Base-by-base conservation (phyloP, 495 filamentous ascomycete species). In the Penicillium mononematosum region DNA sequence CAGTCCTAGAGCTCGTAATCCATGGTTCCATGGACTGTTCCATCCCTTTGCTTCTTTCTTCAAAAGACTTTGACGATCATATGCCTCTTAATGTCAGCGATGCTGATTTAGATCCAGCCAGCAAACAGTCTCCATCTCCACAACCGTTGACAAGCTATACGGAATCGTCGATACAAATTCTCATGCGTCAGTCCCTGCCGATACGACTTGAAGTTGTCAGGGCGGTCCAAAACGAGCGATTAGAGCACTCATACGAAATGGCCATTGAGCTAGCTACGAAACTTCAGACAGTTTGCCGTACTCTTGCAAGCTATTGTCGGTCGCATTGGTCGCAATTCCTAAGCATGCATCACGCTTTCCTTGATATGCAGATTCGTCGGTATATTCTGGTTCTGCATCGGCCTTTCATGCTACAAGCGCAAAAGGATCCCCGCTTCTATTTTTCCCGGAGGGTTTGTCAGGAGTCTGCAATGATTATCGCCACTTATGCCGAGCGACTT, bases 401-500 rank as follows among this genome's bases (percentile, higher is more conserved):
- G n/a, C 41, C 41, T 43, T 43, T 43, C 41, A 43, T 43, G 41
- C 41, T 43, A 43, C 41, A 43, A 43, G 41, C 41, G 41, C 41
- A 43, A 43, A 43, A 43, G 41, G 41, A 43, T 43, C 41, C 41
- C 41, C 41, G 41, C n/a, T 43, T 43, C 41, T 43, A 43, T 43
- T 43, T 43, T 43, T 43, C 41, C 41, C 41, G 41, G 41, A 43
- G 17, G 41, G 41, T 43, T 43, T 43, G 41, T 43, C 41, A 43
- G 17, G 41, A 43, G 41, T 43, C 41, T 43, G 41, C 41, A 43
- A 43, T 43, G 41, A 43, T 43, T 43, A 43, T 49, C 46, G 46
- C 46, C 46, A 49, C 46, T 49, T 49, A 49, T 49, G 46, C 46
- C 46, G 46, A 49, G 46, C 49, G 32, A 36, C 49, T 51, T 39